Percentiles rank a stretch among this genome's conserved stretches.
These are phyloP conservation scores for Rhizophora mangle DNA, from an alignment of 345 rosid species.

Conservation along the genomic window DNA sequence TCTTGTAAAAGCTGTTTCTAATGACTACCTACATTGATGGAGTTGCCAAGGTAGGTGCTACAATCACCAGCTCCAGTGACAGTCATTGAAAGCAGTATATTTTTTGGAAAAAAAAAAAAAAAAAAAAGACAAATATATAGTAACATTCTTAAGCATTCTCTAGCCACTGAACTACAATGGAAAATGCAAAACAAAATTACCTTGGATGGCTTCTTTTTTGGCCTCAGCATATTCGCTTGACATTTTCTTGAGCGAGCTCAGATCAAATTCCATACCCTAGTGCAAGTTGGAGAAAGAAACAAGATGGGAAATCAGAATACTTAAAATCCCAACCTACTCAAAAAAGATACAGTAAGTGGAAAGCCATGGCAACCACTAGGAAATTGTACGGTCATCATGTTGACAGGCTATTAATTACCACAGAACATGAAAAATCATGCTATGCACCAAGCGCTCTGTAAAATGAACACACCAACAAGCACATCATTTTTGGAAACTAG, in stretches of 20 bases:
- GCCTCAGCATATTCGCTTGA: constrained; percentile 59
- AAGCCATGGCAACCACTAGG: background rate
- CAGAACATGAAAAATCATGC: background rate
- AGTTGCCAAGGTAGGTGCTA: background rate
- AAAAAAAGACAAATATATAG: background rate
- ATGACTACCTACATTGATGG: background rate
- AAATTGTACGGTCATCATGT: background rate
- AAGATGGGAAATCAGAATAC: background rate
- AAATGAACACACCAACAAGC: too few relatives aligned
- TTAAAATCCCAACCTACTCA: background rate
- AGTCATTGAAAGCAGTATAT: background rate
- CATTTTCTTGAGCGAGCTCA: constrained; percentile 43
- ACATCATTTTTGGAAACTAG: too few relatives aligned
- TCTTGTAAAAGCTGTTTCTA: background rate
- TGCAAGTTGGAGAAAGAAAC: background rate
- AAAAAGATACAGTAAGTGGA: background rate
- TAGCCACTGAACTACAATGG: background rate
- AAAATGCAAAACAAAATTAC: constrained; percentile 30
- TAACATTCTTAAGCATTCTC: background rate
- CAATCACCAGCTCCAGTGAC: background rate
- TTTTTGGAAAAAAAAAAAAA: too few relatives aligned
- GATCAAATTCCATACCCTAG: constrained; percentile 60
- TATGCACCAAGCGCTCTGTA: too few relatives aligned
- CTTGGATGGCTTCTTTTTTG: constrained; percentile 62
- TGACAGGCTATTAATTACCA: background rate